phyloP scores from a whole-genome alignment of 2,329 filamentous ascomycete genomes.

The Decorospora gaudefroyi region DNA sequence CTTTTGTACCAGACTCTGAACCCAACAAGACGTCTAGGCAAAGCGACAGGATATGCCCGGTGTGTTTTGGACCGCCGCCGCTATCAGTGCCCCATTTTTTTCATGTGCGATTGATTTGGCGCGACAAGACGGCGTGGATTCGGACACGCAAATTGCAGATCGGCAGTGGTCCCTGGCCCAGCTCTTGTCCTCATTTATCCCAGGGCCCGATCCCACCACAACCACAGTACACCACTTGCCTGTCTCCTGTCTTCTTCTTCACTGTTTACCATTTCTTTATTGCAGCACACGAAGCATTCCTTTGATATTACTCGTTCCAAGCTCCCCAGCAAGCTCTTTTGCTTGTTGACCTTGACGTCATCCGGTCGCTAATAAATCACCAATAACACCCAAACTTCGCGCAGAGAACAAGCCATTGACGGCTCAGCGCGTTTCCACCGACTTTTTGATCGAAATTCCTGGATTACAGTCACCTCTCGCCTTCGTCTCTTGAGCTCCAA shows the following conservation, averaged over 20 bases:
- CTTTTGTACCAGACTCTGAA: slow-evolving; percentile 9
- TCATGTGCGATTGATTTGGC: slow-evolving; percentile 14
- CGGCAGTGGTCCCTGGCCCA: slow-evolving; percentile 20
- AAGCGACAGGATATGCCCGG: slow-evolving; percentile 16
- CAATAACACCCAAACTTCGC: background rate
- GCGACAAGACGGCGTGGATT: slow-evolving; percentile 13
- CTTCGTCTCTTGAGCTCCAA: too few species aligned
- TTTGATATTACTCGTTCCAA: too few species aligned
- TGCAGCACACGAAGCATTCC: background rate
- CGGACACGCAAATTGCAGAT: slow-evolving; percentile 28
- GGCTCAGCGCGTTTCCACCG: too few species aligned
- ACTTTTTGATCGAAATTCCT: background rate
- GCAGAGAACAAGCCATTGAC: slow-evolving; percentile 7
- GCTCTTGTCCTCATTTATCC: slow-evolving; percentile 20
- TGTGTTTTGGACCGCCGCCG: slow-evolving; percentile 7
- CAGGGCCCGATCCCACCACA: slow-evolving; percentile 11
- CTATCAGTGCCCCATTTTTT: slow-evolving; percentile 28
- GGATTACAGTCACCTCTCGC: too few species aligned
- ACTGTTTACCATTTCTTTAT: background rate
- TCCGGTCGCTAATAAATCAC: too few species aligned
- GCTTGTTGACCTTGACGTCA: slow-evolving; percentile 16
- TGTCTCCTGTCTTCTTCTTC: slow-evolving; percentile 1
- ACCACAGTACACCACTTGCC: slow-evolving; percentile 7
- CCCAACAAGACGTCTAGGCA: slow-evolving; percentile 23
- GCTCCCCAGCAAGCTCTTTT: too few species aligned